Conservation (phyloP, 192 early-diverging fungal genomes). For the Linnemannia hyalina region DNA sequence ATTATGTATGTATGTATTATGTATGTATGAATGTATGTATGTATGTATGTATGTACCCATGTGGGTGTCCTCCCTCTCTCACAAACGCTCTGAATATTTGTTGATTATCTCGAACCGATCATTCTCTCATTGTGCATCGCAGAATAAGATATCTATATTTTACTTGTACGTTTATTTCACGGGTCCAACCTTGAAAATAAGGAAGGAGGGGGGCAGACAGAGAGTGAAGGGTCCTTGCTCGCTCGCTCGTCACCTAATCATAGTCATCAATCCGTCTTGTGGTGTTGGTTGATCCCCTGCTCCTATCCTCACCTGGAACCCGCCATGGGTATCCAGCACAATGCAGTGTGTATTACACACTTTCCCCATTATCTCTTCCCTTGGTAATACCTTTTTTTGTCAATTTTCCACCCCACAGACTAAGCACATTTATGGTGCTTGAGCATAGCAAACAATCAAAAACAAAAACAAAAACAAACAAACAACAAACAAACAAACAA, state of each 20-base stretch:
- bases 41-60: neutral
- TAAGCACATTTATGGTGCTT: too few species aligned
- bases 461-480: neutral
- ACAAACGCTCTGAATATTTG: conserved; percentile 6
- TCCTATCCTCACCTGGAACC: neutral
- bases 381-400: neutral
- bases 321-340: neutral
- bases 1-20: neutral
- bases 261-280: neutral
- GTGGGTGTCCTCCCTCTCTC: neutral
- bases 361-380: neutral
- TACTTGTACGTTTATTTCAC: neutral
- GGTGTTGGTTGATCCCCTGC: neutral
- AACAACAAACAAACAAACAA: neutral
- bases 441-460: neutral
- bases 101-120: neutral
- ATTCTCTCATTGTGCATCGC: neutral
- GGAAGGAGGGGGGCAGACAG: neutral
- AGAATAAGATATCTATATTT: neutral
- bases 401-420: neutral
- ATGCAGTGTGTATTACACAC: neutral
- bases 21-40: too few species aligned
- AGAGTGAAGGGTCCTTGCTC: neutral
- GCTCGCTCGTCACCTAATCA: neutral
- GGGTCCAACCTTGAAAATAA: neutral